Percentiles rank a stretch among this genome's conserved stretches.
Conservation (phyloP, 23 red algal species). For the Gracilaria vermiculophylla region DNA sequence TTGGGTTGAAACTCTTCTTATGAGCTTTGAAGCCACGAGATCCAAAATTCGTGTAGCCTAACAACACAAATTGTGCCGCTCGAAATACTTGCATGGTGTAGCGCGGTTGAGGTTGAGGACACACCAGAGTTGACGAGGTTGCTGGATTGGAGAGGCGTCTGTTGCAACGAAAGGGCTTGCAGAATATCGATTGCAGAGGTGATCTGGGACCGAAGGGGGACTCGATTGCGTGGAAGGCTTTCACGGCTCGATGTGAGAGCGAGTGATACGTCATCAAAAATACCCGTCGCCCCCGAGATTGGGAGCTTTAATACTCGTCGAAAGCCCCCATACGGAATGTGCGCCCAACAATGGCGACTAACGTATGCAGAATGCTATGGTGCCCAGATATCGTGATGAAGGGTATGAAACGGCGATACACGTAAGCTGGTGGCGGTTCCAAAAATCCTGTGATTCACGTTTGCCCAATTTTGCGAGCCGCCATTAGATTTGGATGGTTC, state of each 20-base stretch:
- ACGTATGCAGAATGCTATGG: background rate
- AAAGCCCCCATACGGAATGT: no score
- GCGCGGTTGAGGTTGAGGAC: background rate
- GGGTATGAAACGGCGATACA: background rate
- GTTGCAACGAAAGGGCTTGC: background rate
- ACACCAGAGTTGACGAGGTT: background rate
- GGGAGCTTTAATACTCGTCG: no score
- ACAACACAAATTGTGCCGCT: slow-evolving; percentile 67
- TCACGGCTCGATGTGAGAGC: no score
- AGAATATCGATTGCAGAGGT: background rate
- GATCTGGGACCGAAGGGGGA: background rate
- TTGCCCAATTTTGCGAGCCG: background rate
- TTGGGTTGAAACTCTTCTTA: slow-evolving; percentile 34
- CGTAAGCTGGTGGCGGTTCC: background rate
- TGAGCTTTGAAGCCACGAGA: slow-evolving; percentile 48
- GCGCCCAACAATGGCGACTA: no score
- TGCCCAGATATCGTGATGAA: background rate
- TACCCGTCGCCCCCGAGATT: no score
- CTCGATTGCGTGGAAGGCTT: no score
- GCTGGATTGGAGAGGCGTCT: background rate
- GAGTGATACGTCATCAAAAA: no score
- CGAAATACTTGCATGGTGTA: slow-evolving; percentile 12
- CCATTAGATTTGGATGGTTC: no score
- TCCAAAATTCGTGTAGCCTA: slow-evolving; percentile 59
- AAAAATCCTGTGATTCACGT: background rate